Percentiles rank a stretch among this genome's conserved stretches.
Conservation (phyloP, 2,329 filamentous ascomycete genomes). For the Drechslerella stenobrocha region DNA sequence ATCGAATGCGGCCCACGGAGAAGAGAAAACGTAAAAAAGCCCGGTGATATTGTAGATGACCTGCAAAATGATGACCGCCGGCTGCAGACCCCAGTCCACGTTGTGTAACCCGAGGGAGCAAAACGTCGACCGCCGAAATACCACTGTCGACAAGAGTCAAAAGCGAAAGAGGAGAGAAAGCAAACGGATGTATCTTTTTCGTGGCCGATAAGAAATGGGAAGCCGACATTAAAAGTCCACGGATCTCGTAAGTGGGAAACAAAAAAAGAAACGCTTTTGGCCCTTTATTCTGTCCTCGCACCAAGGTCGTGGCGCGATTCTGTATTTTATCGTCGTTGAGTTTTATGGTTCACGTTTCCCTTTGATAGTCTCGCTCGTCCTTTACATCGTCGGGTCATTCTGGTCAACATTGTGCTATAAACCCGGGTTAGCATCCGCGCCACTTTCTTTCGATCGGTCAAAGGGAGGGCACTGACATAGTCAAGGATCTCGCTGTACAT, state of each 20-base stretch:
- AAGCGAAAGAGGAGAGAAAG: too few relatives aligned
- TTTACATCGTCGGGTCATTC: slow-evolving; percentile 37
- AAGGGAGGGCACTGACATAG: slow-evolving; percentile 38
- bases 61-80: too few relatives aligned
- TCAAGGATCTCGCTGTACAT: slow-evolving; percentile 67
- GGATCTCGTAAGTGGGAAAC: slow-evolving; percentile 8
- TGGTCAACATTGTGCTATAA: slow-evolving; percentile 45
- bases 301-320: slow-evolving; percentile 2
- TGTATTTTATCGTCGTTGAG: slow-evolving; percentile 16
- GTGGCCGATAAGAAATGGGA: not conserved
- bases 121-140: too few relatives aligned
- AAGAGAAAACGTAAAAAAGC: too few relatives aligned
- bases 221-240: not conserved
- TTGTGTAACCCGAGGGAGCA: too few relatives aligned
- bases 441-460: not conserved
- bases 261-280: slow-evolving; percentile 10
- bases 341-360: slow-evolving; percentile 6
- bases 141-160: too few relatives aligned
- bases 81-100: too few relatives aligned
- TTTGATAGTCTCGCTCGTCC: not conserved
- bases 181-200: too few relatives aligned
- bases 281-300: slow-evolving; percentile 15
- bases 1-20: too few relatives aligned
- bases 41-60: too few relatives aligned
- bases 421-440: slow-evolving; percentile 5